These are phyloP conservation scores for Elsinoe perseae DNA, from an alignment of 2,329 filamentous ascomycete genomes.

Conservation along the genomic window DNA sequence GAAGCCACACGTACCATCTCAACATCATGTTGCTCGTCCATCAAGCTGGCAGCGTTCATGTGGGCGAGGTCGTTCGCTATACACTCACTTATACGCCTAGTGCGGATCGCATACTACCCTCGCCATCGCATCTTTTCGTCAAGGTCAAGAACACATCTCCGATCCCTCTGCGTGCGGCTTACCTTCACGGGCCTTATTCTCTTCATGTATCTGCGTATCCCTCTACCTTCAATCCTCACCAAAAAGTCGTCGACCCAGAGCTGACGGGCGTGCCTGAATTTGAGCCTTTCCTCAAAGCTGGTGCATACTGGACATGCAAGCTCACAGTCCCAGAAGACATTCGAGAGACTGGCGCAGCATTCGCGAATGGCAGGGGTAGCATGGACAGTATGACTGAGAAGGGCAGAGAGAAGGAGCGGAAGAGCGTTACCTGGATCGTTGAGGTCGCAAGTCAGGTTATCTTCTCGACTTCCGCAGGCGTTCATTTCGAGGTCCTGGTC, in stretches of 20 bases:
- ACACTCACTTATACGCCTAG: constrained; percentile 88
- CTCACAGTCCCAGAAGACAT: constrained; percentile 74
- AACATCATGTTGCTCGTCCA: constrained; percentile 74
- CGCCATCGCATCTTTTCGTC: constrained; percentile 70
- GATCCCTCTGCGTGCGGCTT: constrained; percentile 85
- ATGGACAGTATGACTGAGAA: constrained; percentile 32
- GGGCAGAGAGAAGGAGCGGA: constrained; percentile 38
- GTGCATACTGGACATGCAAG: constrained; percentile 73
- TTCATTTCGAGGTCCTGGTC: constrained; percentile 79
- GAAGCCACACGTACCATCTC: neutral
- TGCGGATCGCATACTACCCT: constrained; percentile 80
- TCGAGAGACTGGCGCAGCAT: constrained; percentile 51
- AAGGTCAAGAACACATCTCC: constrained; percentile 88
- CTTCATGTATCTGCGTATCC: constrained; percentile 83
- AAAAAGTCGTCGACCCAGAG: constrained; percentile 61
- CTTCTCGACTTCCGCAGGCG: constrained; percentile 80
- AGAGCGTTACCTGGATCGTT: constrained; percentile 74
- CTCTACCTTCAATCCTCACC: constrained; percentile 72
- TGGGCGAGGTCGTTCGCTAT: constrained; percentile 85
- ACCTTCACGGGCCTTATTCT: constrained; percentile 91
- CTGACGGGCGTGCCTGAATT: constrained; percentile 77
- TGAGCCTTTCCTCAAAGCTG: constrained; percentile 93
- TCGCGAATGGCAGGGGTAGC: constrained; percentile 25
- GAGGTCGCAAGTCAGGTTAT: constrained; percentile 90
- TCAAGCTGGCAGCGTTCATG: constrained; percentile 83